phyloP scores from a whole-genome alignment of 2,329 filamentous ascomycete species.

The Pseudopyricularia javanii region DNA sequence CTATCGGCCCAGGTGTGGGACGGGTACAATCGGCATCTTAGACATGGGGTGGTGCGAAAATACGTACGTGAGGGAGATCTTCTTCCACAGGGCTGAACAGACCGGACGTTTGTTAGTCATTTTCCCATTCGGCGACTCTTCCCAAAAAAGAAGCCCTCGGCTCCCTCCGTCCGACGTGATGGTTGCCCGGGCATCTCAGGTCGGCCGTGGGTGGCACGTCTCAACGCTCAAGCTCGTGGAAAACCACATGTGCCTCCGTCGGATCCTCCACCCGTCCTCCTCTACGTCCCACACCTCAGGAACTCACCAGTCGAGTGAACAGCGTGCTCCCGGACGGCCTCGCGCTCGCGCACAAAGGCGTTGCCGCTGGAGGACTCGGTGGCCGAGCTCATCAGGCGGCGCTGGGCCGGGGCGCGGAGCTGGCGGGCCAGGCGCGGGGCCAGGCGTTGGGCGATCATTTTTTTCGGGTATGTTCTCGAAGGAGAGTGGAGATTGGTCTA shows the following conservation, averaged over 20 bases:
- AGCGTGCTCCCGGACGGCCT: constrained; percentile 84
- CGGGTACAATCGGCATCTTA: not conserved
- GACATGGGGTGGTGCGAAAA: not conserved
- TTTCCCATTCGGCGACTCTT: not conserved
- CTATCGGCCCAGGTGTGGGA: too few species aligned
- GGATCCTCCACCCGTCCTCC: not conserved
- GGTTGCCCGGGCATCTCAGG: not conserved
- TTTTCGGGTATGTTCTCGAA: not conserved
- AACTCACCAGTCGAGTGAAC: constrained; percentile 67
- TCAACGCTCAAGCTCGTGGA: not conserved
- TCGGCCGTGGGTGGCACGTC: not conserved
- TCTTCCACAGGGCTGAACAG: constrained; percentile 74
- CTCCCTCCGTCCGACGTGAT: not conserved
- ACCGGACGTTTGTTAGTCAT: not conserved
- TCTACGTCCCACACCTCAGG: not conserved
- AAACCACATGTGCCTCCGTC: not conserved
- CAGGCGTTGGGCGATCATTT: constrained; percentile 50
- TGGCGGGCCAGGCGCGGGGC: constrained; percentile 51
- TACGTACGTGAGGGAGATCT: constrained; percentile 89
- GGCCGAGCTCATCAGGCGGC: constrained; percentile 6
- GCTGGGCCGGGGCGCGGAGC: constrained; percentile 29
- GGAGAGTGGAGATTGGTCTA: not conserved
- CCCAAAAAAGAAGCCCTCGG: not conserved
- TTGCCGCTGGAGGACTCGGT: constrained; percentile 60
- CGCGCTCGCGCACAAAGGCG: constrained; percentile 84